Percentiles rank a stretch among this genome's conserved stretches.
Conservation (phyloP, 1,284 basidiomycete genomes). For the Leucoagaricus sp. region DNA sequence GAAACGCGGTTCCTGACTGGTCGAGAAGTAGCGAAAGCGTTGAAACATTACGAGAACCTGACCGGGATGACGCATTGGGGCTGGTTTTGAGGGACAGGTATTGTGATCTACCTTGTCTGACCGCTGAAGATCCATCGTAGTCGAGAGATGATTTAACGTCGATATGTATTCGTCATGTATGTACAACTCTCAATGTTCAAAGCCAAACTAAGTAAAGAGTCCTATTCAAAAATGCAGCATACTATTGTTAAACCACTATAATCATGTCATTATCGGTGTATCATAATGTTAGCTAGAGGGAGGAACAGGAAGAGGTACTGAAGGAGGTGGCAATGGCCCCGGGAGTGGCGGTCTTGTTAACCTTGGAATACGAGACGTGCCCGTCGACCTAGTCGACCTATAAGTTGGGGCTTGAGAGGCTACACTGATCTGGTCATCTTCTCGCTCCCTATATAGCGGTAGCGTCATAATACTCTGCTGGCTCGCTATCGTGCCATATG, state of each 20-base stretch:
- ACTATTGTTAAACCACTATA: too few species aligned
- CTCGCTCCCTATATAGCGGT: slow-evolving; percentile 6
- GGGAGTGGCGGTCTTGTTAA: slow-evolving; percentile 6
- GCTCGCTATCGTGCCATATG: slow-evolving; percentile 1
- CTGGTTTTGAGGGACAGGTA: too few species aligned
- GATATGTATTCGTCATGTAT: too few species aligned
- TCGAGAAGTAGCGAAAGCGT: slow-evolving; percentile 42
- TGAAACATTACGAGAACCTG: slow-evolving; percentile 47
- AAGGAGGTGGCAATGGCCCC: background rate
- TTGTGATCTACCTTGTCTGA: too few species aligned
- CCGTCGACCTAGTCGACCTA: slow-evolving; percentile 5
- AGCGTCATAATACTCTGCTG: slow-evolving; percentile 7
- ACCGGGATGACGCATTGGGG: slow-evolving; percentile 41
- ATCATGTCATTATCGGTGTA: too few species aligned
- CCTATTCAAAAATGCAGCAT: too few species aligned
- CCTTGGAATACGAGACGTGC: background rate
- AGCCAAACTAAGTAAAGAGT: too few species aligned
- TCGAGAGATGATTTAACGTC: too few species aligned
- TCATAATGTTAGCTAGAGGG: background rate
- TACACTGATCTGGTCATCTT: slow-evolving; percentile 8
- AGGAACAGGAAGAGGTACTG: background rate
- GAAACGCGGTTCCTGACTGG: slow-evolving; percentile 48
- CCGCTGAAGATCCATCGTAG: too few species aligned
- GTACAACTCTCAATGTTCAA: too few species aligned
- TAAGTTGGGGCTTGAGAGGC: slow-evolving; percentile 7